These are phyloP conservation scores for Hypericum androsaemum DNA, from an alignment of 345 rosid genomes.

Conservation along the genomic window DNA sequence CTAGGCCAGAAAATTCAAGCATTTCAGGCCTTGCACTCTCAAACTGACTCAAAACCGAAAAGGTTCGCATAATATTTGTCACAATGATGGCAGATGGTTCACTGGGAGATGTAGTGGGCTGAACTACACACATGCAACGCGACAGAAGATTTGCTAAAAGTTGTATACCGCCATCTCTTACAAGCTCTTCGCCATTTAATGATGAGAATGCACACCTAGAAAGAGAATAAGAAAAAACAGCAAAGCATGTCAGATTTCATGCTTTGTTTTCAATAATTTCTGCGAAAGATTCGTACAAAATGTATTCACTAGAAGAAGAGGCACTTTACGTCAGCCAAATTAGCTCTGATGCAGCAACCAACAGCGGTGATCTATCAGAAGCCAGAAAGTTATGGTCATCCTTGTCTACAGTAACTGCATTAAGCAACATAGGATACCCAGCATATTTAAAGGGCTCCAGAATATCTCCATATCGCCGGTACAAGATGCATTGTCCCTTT, in stretches of 20 bases:
- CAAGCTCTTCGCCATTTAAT: constrained; percentile 96
- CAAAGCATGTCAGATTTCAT: background rate
- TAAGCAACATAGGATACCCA: constrained; percentile 96
- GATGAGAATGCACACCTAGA: constrained; percentile 87
- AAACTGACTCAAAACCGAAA: constrained; percentile 80
- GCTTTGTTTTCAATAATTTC: background rate
- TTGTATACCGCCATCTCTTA: constrained; percentile 89
- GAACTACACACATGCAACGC: constrained; percentile 93
- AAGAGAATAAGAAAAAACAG: background rate
- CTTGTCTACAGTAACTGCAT: constrained; percentile 78
- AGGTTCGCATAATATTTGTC: constrained; percentile 82
- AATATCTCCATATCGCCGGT: constrained; percentile 71
- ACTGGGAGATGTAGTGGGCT: constrained; percentile 80
- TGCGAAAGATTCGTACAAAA: constrained; percentile 6
- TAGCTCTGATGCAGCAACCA: constrained; percentile 97
- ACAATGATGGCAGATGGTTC: constrained; percentile 93
- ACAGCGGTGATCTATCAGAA: constrained; percentile 82
- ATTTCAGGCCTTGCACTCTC: constrained; percentile 80
- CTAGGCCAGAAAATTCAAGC: constrained; percentile 59
- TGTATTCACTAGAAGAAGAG: background rate
- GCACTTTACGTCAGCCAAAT: constrained; percentile 73
- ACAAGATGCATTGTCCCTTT: constrained; percentile 94
- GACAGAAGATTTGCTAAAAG: constrained; percentile 82
- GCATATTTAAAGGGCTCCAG: constrained; percentile 98
- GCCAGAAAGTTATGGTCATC: constrained; percentile 90